phyloP scores from a whole-genome alignment of 208 protist genomes.

The Strigomonas galati region DNA sequence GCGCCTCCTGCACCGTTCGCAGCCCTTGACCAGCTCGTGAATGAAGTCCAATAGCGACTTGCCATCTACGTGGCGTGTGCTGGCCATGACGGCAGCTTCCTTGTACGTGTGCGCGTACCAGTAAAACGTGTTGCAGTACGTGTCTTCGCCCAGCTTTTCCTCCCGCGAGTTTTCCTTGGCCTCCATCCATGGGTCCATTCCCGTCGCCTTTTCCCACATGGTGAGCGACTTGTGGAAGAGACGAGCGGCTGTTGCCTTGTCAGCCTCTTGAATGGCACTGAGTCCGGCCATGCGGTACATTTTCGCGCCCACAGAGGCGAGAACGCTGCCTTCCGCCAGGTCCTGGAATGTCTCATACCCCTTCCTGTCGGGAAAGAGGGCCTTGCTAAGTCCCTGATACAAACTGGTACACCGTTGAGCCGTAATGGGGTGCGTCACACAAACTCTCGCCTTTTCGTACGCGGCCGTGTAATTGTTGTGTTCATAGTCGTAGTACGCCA shows the following conservation, averaged over 20 bases:
- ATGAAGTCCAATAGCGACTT: too few species aligned
- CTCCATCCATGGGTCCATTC: too few species aligned
- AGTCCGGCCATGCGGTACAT: conserved; percentile 27
- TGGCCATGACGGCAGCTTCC: too few species aligned
- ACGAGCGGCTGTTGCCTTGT: conserved; percentile 12
- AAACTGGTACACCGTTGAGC: conserved; percentile 20
- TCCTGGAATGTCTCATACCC: conserved; percentile 33
- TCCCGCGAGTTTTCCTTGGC: too few species aligned
- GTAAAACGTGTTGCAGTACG: conserved; percentile 31
- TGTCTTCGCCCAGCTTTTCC: not conserved
- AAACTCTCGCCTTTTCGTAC: conserved; percentile 33
- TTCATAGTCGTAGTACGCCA: conserved; percentile 32
- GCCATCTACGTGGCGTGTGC: too few species aligned
- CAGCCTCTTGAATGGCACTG: conserved; percentile 10
- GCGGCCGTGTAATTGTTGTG: conserved; percentile 24
- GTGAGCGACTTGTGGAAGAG: conserved; percentile 16
- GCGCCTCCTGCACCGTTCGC: too few species aligned
- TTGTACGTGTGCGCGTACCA: conserved; percentile 16
- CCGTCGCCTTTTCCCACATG: conserved; percentile 16
- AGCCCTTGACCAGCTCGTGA: too few species aligned
- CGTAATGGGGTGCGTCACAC: conserved; percentile 29
- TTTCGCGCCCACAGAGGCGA: conserved; percentile 25
- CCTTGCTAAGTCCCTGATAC: conserved; percentile 18
- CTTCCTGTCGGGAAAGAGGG: conserved; percentile 39
- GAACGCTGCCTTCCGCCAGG: conserved; percentile 17